A percentile compares a stretch with the other conserved stretches of the same genome.
phyloP scores from a whole-genome alignment of 75 land plant genomes.

The Sequoiadendron giganteum region DNA sequence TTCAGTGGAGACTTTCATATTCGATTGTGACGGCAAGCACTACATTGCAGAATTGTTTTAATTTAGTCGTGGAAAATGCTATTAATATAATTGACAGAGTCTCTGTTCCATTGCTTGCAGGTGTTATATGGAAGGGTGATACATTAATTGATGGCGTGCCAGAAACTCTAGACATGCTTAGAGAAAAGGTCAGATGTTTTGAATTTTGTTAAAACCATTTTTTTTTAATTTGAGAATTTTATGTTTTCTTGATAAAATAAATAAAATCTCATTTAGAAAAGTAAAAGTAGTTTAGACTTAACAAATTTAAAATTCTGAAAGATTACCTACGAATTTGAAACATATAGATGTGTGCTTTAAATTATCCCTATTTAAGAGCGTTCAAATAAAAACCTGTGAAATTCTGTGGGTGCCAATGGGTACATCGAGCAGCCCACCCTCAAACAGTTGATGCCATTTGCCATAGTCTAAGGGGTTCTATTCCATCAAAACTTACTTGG shows the following conservation, averaged over 20 bases:
- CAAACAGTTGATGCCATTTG: background rate
- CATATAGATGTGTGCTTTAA: background rate
- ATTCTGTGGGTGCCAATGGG: background rate
- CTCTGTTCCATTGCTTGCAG: slow-evolving; percentile 34
- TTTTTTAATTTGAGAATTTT: too few species aligned
- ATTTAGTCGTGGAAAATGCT: background rate
- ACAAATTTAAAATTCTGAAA: background rate
- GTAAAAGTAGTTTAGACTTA: background rate
- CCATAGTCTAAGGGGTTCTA: background rate
- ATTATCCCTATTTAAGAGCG: background rate
- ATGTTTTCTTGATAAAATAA: too few species aligned
- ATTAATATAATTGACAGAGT: background rate
- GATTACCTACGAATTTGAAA: background rate
- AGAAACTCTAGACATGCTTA: slow-evolving; percentile 93
- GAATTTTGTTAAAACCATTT: background rate
- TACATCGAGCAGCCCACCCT: background rate
- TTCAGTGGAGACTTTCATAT: slow-evolving; percentile 93
- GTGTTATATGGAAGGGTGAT: slow-evolving; percentile 99
- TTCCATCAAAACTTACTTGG: too few species aligned
- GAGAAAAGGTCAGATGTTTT: slow-evolving; percentile 54
- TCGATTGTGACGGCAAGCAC: slow-evolving; percentile 90
- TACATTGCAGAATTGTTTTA: background rate
- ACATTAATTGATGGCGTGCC: slow-evolving; percentile 89
- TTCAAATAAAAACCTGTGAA: background rate
- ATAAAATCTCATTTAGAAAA: too few species aligned